Evolutionary conservation across 768 basidiomycete species (phyloP).

Genomic region (Tricholomella constricta): DNA sequence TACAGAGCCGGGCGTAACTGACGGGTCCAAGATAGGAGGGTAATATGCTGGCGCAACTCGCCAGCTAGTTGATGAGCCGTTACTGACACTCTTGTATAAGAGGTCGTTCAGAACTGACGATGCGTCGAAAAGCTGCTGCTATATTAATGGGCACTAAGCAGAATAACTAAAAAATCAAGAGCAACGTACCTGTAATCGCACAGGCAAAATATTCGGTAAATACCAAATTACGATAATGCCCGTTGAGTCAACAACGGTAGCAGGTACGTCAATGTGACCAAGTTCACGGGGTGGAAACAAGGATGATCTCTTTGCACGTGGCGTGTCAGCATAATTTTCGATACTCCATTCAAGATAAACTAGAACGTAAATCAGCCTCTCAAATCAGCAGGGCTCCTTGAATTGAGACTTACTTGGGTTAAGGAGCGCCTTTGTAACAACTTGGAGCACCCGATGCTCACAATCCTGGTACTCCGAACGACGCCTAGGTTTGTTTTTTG

Average conservation of each 20-base stretch:
- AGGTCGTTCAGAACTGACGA: not conserved
- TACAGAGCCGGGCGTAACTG: not conserved
- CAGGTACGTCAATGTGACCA: not conserved
- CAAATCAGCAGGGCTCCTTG: too few relatives aligned
- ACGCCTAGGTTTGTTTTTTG: too few relatives aligned
- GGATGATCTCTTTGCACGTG: not conserved
- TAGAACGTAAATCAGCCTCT: too few relatives aligned
- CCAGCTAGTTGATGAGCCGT: not conserved
- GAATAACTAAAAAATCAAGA: not conserved
- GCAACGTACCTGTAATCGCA: not conserved
- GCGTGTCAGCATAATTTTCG: not conserved
- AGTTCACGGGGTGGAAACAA: not conserved
- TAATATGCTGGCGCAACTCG: not conserved
- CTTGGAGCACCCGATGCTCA: too few relatives aligned
- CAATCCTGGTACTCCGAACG: too few relatives aligned
- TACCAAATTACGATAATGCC: not conserved
- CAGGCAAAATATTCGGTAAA: not conserved
- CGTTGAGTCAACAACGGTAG: not conserved
- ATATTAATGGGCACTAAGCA: not conserved
- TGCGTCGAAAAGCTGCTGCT: not conserved
- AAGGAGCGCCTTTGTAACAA: too few relatives aligned
- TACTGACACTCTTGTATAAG: not conserved
- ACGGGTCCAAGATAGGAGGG: not conserved
- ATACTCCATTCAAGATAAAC: not conserved
- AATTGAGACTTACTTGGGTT: too few relatives aligned